phyloP scores from a whole-genome alignment of 2,329 filamentous ascomycete genomes.

The Penicillium expansum region DNA sequence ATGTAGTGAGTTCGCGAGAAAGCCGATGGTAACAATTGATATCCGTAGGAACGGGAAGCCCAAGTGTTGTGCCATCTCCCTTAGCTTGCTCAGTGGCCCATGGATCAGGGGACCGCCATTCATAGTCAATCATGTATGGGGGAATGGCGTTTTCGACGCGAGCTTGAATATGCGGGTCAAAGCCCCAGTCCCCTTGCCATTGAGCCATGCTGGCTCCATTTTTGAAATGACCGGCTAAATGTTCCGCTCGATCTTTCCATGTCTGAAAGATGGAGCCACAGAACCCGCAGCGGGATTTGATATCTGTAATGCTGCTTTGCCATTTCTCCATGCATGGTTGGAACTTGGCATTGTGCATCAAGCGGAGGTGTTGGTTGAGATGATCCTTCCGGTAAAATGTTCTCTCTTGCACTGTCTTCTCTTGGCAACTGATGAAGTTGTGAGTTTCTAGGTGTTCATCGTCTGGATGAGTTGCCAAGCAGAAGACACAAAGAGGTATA shows the following conservation, averaged over 20 bases:
- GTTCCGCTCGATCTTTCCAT: conserved; percentile 46
- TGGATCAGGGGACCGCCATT: conserved; percentile 32
- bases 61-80: conserved; percentile 11
- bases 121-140: conserved; percentile 38
- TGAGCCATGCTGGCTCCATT: conserved; percentile 38
- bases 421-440: conserved; percentile 58
- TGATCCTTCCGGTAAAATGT: conserved; percentile 64
- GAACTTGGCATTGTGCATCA: conserved; percentile 60
- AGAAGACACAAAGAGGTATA: conserved; percentile 58
- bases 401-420: conserved; percentile 58
- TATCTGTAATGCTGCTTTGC: conserved; percentile 55
- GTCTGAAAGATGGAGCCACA: conserved; percentile 41
- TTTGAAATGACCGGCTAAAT: conserved; percentile 42
- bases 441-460: conserved; percentile 58
- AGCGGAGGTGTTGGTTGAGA: conserved; percentile 58
- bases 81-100: conserved; percentile 27
- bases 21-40: conserved; percentile 44
- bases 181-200: conserved; percentile 45
- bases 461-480: conserved; percentile 53
- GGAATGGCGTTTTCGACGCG: conserved; percentile 39
- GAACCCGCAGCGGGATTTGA: conserved; percentile 51
- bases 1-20: conserved; percentile 41
- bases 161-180: conserved; percentile 37
- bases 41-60: conserved; percentile 32
- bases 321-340: conserved; percentile 56